Conservation (phyloP, 2,329 filamentous ascomycete species). For the Phialocephala subalpina region DNA sequence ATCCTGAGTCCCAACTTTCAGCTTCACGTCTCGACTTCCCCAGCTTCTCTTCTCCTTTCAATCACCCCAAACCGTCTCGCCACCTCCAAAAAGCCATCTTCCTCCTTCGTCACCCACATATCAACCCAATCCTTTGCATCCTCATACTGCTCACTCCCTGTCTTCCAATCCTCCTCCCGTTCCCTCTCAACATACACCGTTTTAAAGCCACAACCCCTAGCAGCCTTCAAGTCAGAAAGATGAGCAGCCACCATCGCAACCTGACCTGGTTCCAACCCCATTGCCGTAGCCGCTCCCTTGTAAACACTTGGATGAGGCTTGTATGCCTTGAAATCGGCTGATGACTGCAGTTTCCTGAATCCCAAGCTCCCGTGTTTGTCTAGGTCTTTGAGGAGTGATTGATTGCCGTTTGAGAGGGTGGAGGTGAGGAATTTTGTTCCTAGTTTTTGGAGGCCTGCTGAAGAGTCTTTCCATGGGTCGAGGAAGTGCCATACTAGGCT, state of each 20-base stretch:
- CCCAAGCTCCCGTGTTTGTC: constrained; percentile 63
- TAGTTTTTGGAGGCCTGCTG: constrained; percentile 62
- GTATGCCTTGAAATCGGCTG: constrained; percentile 76
- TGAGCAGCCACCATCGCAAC: constrained; percentile 84
- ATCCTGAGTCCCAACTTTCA: background rate
- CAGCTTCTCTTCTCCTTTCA: constrained; percentile 14
- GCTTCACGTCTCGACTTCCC: background rate
- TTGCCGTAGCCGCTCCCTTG: constrained; percentile 66
- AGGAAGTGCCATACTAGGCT: constrained; percentile 77
- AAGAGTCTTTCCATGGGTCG: constrained; percentile 72
- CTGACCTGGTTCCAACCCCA: constrained; percentile 62
- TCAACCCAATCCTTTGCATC: constrained; percentile 70
- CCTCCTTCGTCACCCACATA: constrained; percentile 61
- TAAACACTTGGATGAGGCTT: constrained; percentile 77
- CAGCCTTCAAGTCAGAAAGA: constrained; percentile 72
- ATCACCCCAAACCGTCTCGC: constrained; percentile 54
- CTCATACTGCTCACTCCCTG: constrained; percentile 57
- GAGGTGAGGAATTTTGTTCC: constrained; percentile 62
- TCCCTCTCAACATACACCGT: constrained; percentile 78
- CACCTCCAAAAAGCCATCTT: constrained; percentile 61
- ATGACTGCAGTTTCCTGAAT: constrained; percentile 70
- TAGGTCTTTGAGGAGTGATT: constrained; percentile 71
- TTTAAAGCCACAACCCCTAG: constrained; percentile 68
- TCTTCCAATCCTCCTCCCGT: constrained; percentile 68
- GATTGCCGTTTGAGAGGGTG: constrained; percentile 80